Evolutionary conservation across 306 rosid species (phyloP).

Genomic region (Pachyrhizus erosus): DNA sequence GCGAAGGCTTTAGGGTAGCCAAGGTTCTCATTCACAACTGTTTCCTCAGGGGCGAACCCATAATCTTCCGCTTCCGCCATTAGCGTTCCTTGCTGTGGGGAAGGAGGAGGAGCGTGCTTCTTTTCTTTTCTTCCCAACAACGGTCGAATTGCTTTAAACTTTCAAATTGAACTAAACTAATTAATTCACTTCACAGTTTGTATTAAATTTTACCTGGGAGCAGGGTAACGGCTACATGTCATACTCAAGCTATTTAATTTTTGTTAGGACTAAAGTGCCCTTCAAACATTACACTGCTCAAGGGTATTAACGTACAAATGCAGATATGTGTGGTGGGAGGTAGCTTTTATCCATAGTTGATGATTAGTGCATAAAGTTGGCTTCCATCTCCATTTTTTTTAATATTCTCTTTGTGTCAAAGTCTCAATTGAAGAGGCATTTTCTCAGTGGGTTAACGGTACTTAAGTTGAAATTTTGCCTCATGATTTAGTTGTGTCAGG

Average conservation of each 20-base stretch:
- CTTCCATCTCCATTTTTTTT: too few relatives aligned
- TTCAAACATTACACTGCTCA: too few relatives aligned
- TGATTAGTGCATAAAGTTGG: too few relatives aligned
- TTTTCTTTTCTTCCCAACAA: too few relatives aligned
- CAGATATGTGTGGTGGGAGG: too few relatives aligned
- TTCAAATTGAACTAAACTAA: slow-evolving; percentile 10
- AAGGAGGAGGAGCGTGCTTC: neutral
- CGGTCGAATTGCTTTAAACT: slow-evolving; percentile 58
- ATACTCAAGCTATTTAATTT: too few relatives aligned
- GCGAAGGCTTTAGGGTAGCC: slow-evolving; percentile 88
- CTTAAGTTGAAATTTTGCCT: too few relatives aligned
- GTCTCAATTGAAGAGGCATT: neutral
- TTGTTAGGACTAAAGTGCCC: too few relatives aligned
- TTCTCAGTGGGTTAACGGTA: neutral
- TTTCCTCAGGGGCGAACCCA: slow-evolving; percentile 66
- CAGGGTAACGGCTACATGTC: slow-evolving; percentile 71
- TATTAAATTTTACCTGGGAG: neutral
- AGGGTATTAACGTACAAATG: too few relatives aligned
- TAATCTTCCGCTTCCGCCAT: slow-evolving; percentile 71
- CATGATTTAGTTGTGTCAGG: neutral
- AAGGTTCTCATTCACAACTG: slow-evolving; percentile 64
- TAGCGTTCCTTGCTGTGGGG: neutral
- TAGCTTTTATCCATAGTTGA: too few relatives aligned
- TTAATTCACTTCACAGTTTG: slow-evolving; percentile 36
- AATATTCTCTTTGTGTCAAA: too few relatives aligned